Percentiles rank a stretch among this genome's conserved stretches.
These are phyloP conservation scores for Saitozyma sp. DNA, from an alignment of 768 basidiomycete genomes.

Conservation along the genomic window DNA sequence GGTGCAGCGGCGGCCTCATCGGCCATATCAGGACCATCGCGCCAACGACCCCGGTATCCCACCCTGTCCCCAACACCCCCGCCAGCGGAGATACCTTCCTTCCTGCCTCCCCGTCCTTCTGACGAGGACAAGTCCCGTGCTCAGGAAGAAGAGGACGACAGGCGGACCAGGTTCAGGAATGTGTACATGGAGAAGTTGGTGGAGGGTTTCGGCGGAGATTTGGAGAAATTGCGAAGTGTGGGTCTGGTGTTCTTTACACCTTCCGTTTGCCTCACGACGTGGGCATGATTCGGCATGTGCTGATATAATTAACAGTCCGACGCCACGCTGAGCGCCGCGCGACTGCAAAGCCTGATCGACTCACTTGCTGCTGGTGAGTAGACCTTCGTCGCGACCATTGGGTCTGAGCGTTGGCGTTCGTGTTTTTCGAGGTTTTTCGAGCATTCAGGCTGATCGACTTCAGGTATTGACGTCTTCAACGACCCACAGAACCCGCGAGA, in stretches of 20 bases:
- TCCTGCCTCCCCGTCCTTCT: constrained; percentile 17
- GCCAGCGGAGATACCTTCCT: constrained; percentile 32
- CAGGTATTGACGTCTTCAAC: constrained; percentile 29
- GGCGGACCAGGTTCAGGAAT: constrained; percentile 34
- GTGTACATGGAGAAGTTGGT: constrained; percentile 49
- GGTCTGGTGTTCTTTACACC: constrained; percentile 4
- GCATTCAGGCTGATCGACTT: constrained; percentile 1
- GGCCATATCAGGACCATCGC: constrained; percentile 6
- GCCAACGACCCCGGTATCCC: constrained; percentile 20
- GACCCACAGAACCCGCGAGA: constrained; percentile 9
- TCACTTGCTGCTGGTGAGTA: constrained; percentile 23
- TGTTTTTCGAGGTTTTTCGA: neutral
- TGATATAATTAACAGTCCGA: constrained; percentile 6
- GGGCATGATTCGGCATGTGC: neutral
- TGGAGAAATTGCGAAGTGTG: constrained; percentile 44
- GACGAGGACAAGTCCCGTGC: neutral
- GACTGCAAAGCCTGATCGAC: constrained; percentile 25
- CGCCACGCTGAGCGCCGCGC: constrained; percentile 12
- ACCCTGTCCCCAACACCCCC: constrained; percentile 39
- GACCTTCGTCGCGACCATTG: neutral
- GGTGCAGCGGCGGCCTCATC: constrained; percentile 6
- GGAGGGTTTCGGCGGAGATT: constrained; percentile 40
- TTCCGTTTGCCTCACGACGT: neutral
- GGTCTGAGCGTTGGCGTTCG: neutral
- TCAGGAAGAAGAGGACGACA: constrained; percentile 24